Base-by-base conservation (phyloP, 163 green algal species). In the Scenedesmus sp. region DNA sequence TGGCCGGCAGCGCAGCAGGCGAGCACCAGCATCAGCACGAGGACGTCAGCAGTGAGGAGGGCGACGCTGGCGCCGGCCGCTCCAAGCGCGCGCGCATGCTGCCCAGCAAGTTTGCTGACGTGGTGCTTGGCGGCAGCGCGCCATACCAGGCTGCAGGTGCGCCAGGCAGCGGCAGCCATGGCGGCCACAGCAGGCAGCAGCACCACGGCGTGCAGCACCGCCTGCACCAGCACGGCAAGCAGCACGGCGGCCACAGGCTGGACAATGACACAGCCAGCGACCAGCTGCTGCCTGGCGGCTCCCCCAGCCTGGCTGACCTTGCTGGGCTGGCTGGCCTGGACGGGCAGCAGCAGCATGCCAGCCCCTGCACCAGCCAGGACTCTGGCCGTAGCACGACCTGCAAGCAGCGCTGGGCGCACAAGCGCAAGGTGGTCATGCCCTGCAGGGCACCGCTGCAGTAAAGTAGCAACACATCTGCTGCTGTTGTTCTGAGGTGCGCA, bases 301-400 rank as follows among this genome's bases (percentile, higher is more conserved):
- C 6, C 20, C 70, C 76, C 16, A 54, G 15, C 26, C 10, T 86
- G 34, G 87, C 64, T 34, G 62, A 54, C 12, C 64, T 90, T 18
- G 64, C 85, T 62, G 87, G 26, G 56, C 54, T 64, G 9, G 54
- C 55, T 13, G 20, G 55, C 46, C 46, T 70, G 18, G 67, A 56
- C 13, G 23, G 59, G 87, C 52, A 77, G 18, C 34, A 66, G 60
- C 57, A 91, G 74, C 57, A 52, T n/a, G 54, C 73, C 12, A 92
- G 89, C 70, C 89, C 89, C 20, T 89, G 82, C 52, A 66, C 5
- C 2, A 88, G 70, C 16, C 55, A 85, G 13, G 89, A 92, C 34
- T 92, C 89, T 86, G 82, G 55, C 34, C 89, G 82, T 82, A 92
- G 89, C 89, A 92, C 54, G 34, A 92, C 89, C 18, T 92, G 89